Base-by-base conservation (phyloP, 73 alveolate genomes). In the Paramecium pentaurelia region DNA sequence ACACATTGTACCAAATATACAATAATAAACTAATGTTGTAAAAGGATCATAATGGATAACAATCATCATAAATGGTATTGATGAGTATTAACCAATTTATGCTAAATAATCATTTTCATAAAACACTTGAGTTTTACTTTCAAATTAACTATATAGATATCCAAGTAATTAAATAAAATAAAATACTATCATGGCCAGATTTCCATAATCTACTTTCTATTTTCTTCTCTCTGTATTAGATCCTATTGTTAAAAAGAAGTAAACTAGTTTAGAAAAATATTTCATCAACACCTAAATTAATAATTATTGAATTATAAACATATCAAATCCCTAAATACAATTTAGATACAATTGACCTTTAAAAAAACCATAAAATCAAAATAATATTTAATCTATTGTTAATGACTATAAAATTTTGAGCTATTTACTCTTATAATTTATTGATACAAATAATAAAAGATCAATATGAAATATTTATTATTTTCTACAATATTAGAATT, bases 131-230 rank as follows among this genome's bases (percentile, higher is more conserved):
- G 64, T 9, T 37, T 73, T 73, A 16, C 59, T 37, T 40, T 73
- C 87, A 73, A 37, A 73, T 73, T 73, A 25, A 37, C 60, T 37
- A 38, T 73, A 73, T 3, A 73, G 8, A 30, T 73, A 73, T 73
- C 87, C 87, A 38, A 73, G 34, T 38, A 73, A 73, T 73, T 73
- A 73, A 6, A 73, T 34, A 22, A 73, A 73, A 44, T 73, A 73
- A 34, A 73, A 37, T 73, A 73, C 87, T 11, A 73, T 64, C 84
- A 64, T 64, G 8, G 51, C 84, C 49, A 64, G 18, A 64, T 64
- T 64, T 3, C 84, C 84, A 64, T 64, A 64, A 64, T 64, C 84
- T 64, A 64, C 12, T 12, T 34, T 64, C 9, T 40, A 64, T 64
- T 64, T 64, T 64, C 84, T 64, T 14, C 84, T 64, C 47, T 64